A percentile compares a stretch with the other conserved stretches of the same genome.
These are phyloP conservation scores for Parasarocladium wereldwijsianum DNA, from an alignment of 2,329 filamentous ascomycete species.

Conservation along the genomic window DNA sequence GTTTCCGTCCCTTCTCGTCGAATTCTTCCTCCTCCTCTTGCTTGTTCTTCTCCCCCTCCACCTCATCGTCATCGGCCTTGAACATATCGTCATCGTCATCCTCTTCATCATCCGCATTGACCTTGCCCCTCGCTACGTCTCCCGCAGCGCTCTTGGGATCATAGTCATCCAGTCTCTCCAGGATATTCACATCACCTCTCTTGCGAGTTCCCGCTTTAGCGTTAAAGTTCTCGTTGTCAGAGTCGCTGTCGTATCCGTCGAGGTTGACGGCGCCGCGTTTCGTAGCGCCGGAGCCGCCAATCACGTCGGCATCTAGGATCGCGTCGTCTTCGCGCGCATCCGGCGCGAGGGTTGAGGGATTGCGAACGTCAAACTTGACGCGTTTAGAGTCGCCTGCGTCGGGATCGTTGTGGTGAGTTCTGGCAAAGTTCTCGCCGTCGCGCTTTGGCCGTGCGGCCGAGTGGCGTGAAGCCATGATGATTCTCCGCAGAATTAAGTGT, in stretches of 20 bases:
- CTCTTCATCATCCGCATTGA: conserved; percentile 25
- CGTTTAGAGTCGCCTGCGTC: conserved; percentile 46
- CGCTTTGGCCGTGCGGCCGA: conserved; percentile 67
- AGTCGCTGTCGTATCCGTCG: conserved; percentile 93
- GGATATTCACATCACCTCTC: conserved; percentile 32
- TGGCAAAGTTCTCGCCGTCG: conserved; percentile 65
- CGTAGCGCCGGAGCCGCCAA: conserved; percentile 61
- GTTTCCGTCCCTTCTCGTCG: conserved; percentile 37
- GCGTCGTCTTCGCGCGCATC: conserved; percentile 59
- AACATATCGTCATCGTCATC: conserved; percentile 77
- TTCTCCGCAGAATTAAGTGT: no score
- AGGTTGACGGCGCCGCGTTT: conserved; percentile 93
- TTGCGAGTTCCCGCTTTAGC: conserved; percentile 49
- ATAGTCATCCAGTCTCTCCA: conserved; percentile 41
- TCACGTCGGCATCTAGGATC: conserved; percentile 81
- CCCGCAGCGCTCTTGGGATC: conserved; percentile 22
- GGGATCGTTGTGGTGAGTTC: conserved; percentile 51
- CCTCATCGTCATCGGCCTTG: conserved; percentile 46
- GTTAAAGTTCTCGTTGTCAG: conserved; percentile 79
- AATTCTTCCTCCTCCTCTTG: conserved; percentile 19
- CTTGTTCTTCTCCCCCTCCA: conserved; percentile 19
- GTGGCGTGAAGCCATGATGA: conserved; percentile 40
- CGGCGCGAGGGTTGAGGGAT: conserved; percentile 80
- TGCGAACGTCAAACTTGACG: conserved; percentile 85
- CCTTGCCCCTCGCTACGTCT: conserved; percentile 14